Percentiles rank a stretch among this genome's conserved stretches.
These are phyloP conservation scores for Fusarium nodosum DNA, from an alignment of 2,329 filamentous ascomycete genomes.

Conservation along the genomic window DNA sequence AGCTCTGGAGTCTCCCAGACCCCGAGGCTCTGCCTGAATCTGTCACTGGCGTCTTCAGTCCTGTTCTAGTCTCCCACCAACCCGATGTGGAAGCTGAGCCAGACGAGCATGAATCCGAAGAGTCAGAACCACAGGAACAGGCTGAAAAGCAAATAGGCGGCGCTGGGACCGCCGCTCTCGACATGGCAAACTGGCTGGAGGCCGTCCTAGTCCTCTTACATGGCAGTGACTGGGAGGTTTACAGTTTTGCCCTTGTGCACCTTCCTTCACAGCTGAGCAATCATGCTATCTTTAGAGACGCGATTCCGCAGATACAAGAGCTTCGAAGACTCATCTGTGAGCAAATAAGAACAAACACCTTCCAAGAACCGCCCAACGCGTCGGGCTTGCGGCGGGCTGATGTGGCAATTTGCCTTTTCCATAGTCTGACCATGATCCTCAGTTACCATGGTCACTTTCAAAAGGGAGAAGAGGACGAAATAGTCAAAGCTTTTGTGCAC, in stretches of 20 bases:
- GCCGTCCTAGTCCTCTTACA: constrained; percentile 79
- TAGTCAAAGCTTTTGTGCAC: constrained; percentile 86
- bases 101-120: constrained; percentile 29
- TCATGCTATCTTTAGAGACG: constrained; percentile 82
- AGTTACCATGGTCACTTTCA: constrained; percentile 90
- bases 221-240: constrained; percentile 89
- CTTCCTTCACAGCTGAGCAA: constrained; percentile 91
- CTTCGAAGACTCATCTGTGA: constrained; percentile 84
- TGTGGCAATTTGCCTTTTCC: constrained; percentile 88
- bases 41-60: constrained; percentile 62
- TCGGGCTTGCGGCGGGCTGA: constrained; percentile 88
- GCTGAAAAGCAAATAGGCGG: constrained; percentile 42
- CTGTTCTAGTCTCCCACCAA: constrained; percentile 63
- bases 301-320: constrained; percentile 80
- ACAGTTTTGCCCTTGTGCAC: constrained; percentile 90
- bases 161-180: constrained; percentile 63
- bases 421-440: constrained; percentile 87
- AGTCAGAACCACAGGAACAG: constrained; percentile 16
- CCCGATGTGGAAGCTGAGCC: constrained; percentile 1
- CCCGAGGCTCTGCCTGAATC: constrained; percentile 66
- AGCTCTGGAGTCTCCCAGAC: constrained; percentile 72
- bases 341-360: constrained; percentile 81
- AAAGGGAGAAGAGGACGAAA: constrained; percentile 88
- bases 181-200: constrained; percentile 80
- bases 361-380: constrained; percentile 84